These are phyloP conservation scores for Protomyces arabidopsidicola DNA, from an alignment of 1,139 yeast species.

Conservation along the genomic window DNA sequence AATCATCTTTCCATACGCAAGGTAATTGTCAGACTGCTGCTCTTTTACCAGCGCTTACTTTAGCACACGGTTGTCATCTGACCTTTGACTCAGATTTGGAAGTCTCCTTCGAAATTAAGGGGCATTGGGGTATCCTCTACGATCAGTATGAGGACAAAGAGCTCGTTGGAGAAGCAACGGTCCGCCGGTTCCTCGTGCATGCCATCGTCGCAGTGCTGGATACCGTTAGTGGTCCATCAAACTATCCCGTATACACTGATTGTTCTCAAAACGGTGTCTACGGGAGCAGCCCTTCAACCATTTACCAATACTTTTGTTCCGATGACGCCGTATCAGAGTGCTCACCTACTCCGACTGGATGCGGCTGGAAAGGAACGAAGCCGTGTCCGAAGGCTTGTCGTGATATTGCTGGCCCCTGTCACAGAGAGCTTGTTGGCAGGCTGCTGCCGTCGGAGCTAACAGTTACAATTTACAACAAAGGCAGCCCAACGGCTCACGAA, in stretches of 20 bases:
- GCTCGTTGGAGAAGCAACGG: no score
- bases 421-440: background rate
- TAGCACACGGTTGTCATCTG: no score
- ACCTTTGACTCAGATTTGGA: no score
- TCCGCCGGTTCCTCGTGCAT: no score
- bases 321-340: no score
- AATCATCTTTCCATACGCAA: background rate
- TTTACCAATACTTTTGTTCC: no score
- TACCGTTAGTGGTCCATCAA: background rate
- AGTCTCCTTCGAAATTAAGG: no score
- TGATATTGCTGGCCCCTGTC: background rate
- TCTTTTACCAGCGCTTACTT: no score
- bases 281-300: no score
- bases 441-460: background rate
- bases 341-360: background rate
- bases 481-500: background rate
- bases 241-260: background rate
- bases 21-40: no score
- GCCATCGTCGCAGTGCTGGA: background rate
- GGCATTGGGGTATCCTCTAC: no score
- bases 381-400: background rate
- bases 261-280: background rate
- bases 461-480: background rate
- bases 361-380: background rate
- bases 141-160: no score